phyloP scores from a whole-genome alignment of 2,329 filamentous ascomycete species.

The Fonsecaea nubica region DNA sequence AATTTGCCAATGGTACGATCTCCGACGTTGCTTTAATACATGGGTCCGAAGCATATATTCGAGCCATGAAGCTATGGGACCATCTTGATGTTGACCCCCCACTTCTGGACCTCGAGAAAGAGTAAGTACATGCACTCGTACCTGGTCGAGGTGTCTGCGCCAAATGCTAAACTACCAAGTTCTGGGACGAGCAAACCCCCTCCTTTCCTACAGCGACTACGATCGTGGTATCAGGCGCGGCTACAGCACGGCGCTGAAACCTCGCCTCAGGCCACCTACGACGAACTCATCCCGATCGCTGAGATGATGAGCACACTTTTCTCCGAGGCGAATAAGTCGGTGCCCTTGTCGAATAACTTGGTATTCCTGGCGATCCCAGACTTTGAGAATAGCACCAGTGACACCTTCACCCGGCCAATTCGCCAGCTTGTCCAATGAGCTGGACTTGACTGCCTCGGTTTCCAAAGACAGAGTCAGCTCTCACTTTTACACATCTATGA shows the following conservation, averaged over 20 bases:
- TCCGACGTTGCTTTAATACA: constrained; percentile 16
- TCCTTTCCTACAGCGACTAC: constrained; percentile 18
- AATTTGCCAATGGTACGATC: constrained; percentile 23
- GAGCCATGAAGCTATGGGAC: constrained; percentile 17
- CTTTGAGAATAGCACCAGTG: constrained; percentile 21
- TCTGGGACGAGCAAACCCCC: constrained; percentile 11
- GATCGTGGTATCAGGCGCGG: constrained; percentile 10
- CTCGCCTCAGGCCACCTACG: constrained; percentile 8
- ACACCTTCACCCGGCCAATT: constrained; percentile 13
- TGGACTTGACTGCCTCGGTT: constrained; percentile 16
- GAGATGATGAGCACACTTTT: constrained; percentile 23
- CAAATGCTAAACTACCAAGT: constrained; percentile 16
- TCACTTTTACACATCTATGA: constrained; percentile 18
- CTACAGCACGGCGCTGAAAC: background rate
- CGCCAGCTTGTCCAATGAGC: constrained; percentile 20
- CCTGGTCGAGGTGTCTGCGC: constrained; percentile 13
- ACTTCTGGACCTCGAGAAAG: background rate
- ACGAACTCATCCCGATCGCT: constrained; percentile 17
- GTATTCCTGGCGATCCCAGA: constrained; percentile 20
- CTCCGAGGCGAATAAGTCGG: constrained; percentile 19
- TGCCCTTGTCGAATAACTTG: constrained; percentile 15
- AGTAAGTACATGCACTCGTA: constrained; percentile 8
- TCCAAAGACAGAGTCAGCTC: constrained; percentile 22
- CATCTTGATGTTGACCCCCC: constrained; percentile 10
- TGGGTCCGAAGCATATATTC: constrained; percentile 19